phyloP scores from a whole-genome alignment of 371 early-diverging fungal genomes.

The Rhizopus delemar region DNA sequence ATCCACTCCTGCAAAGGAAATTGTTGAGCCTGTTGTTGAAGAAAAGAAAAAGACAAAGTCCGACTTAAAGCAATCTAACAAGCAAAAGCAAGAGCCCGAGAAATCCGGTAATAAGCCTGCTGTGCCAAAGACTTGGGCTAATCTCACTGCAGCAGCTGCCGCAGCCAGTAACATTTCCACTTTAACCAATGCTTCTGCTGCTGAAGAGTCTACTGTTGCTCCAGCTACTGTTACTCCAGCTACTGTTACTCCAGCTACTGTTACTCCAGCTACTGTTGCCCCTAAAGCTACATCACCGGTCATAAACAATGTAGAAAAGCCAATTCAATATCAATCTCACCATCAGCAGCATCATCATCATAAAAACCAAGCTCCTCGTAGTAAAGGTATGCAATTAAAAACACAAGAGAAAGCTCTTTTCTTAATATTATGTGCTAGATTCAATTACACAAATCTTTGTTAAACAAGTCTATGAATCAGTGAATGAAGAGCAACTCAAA shows the following conservation, averaged over 20 bases:
- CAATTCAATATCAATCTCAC: slow-evolving; percentile 1
- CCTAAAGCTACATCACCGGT: slow-evolving; percentile 9
- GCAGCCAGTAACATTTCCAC: not conserved
- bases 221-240: slow-evolving; percentile 19
- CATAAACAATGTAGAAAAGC: slow-evolving; percentile 8
- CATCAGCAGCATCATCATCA: slow-evolving; percentile 17
- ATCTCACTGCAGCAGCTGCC: slow-evolving; percentile 33
- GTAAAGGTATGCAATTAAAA: slow-evolving; percentile 14
- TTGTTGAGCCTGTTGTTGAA: slow-evolving; percentile 3
- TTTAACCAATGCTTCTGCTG: not conserved
- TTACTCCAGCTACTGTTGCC: slow-evolving; percentile 17
- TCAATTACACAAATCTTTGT: slow-evolving; percentile 36
- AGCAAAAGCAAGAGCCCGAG: slow-evolving; percentile 8
- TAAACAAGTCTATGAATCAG: slow-evolving; percentile 31
- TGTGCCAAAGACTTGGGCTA: slow-evolving; percentile 56
- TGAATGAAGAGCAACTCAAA: slow-evolving; percentile 36
- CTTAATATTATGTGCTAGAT: slow-evolving; percentile 5
- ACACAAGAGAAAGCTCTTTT: not conserved
- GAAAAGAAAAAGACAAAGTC: slow-evolving; percentile 14
- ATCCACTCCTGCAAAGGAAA: not conserved
- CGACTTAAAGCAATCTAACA: slow-evolving; percentile 7
- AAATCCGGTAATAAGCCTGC: slow-evolving; percentile 13
- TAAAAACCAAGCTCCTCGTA: slow-evolving; percentile 17
- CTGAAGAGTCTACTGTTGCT: not conserved
- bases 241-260: slow-evolving; percentile 1